Evolutionary conservation across 2,329 filamentous ascomycete species (phyloP), one percentile per base, ranked within the genome.

Genomic region (Clarireedia monteithiana): DNA sequence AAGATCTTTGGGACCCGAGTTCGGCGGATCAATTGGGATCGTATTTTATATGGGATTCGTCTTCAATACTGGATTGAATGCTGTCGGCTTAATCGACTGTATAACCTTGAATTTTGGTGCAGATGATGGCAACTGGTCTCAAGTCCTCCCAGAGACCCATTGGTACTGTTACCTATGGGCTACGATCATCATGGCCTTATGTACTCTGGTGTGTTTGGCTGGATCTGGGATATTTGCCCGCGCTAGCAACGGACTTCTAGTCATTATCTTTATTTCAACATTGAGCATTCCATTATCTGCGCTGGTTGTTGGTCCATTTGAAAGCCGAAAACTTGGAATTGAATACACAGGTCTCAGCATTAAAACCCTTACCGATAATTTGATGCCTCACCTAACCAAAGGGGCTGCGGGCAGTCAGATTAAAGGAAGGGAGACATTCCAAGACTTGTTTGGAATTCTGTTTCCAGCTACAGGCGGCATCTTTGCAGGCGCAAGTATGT

Each of bases 1-100:
- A 6, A 81, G 90, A 59, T 91, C 88, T 46, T 74, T 95, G 3
- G 90, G 90, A 0, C 89, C 90, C 6, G 90, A 95, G 66, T 95
- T 95, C 68, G 90, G 90, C 26, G 90, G 90, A 15, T 90, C 88
- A 1, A 95, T 95, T 60, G 90, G 90, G 2, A 79, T 95, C 24
- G 82, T 95, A 12, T 95, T 95, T 71, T 95, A 94, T 68, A 76
- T 95, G n/a, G 89, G 90, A n/a, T 88, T 89, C 61, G 86, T 88
- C 2, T 82, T 95, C 66, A 95, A 92, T 67, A 91, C 89, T 1
- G 88, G 88, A 39, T 82, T 95, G 77, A 95, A 95, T 66, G 82
- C 91, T 24, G 89, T 95, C 45, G 90, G 89, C 74, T 76, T 95
- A 47, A 82, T 95, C 60, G 88, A 94, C 71, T 95, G 89, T 65